Evolutionary conservation across 768 basidiomycete species (phyloP).

Genomic region (Lactarius indigo): DNA sequence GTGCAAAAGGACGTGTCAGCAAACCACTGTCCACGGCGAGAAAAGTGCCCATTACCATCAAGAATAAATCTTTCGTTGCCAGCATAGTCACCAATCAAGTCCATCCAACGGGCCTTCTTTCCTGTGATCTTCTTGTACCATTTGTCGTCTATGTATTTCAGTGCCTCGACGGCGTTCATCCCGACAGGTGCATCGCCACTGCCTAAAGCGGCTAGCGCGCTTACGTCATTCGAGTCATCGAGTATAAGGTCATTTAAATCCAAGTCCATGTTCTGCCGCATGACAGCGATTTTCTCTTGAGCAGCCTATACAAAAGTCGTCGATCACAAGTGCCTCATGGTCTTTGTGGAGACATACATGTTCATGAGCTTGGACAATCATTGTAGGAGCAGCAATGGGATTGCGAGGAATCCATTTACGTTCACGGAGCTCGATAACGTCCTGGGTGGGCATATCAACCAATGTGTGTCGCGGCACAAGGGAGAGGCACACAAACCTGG

Average conservation of each 20-base stretch:
- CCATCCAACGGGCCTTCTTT: conserved; percentile 55
- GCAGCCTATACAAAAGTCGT: conserved; percentile 52
- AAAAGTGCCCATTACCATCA: conserved; percentile 44
- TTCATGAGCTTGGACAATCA: conserved; percentile 86
- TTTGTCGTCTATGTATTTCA: conserved; percentile 34
- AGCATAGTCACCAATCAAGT: conserved; percentile 67
- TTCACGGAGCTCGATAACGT: conserved; percentile 83
- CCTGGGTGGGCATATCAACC: conserved; percentile 44
- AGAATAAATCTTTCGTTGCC: conserved; percentile 63
- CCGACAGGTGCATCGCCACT: neutral
- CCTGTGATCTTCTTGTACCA: conserved; percentile 39
- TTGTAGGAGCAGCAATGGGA: conserved; percentile 72
- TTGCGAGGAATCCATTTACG: conserved; percentile 78
- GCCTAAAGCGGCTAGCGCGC: neutral
- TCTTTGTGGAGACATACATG: conserved; percentile 47
- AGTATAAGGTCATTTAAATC: neutral
- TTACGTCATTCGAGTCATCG: neutral
- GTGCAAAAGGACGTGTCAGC: neutral
- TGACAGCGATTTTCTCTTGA: conserved; percentile 46
- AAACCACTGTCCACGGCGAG: neutral
- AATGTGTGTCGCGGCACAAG: conserved; percentile 2
- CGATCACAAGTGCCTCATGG: neutral
- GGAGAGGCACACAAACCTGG: conserved; percentile 52
- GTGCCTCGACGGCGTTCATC: conserved; percentile 25
- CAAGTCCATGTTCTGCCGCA: neutral